phyloP scores from a whole-genome alignment of 495 filamentous ascomycete species.

The Aspergillus steynii region DNA sequence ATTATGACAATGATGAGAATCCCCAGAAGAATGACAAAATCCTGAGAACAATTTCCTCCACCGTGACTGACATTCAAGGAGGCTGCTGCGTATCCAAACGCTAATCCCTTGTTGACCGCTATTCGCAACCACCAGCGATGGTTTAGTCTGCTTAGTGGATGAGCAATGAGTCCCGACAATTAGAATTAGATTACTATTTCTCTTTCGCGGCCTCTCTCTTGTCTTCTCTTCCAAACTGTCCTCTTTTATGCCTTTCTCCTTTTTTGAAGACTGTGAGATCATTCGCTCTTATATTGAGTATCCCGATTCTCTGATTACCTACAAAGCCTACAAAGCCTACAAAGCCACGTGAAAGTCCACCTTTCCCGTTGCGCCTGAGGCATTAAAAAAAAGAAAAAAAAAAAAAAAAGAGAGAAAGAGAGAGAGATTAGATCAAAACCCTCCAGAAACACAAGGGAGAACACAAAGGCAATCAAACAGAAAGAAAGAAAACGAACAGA shows the following conservation, averaged over 20 bases:
- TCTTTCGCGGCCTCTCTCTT: neutral
- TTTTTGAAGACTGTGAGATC: neutral
- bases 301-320: neutral
- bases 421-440: neutral
- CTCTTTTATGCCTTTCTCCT: neutral
- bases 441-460: neutral
- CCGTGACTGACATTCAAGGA: neutral
- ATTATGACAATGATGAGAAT: neutral
- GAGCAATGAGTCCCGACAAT: neutral
- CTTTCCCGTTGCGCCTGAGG: neutral
- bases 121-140: neutral
- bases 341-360: neutral
- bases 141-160: neutral
- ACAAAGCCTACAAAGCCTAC: no score
- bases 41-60: neutral
- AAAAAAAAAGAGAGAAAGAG: neutral
- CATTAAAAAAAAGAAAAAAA: slow-evolving; percentile 6
- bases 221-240: neutral
- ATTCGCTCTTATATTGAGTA: neutral
- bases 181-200: neutral
- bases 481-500: neutral
- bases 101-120: slow-evolving; percentile 1
- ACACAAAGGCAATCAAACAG: neutral
- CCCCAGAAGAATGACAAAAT: neutral
- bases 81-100: neutral